A percentile compares a stretch with the other conserved stretches of the same genome.
Conservation (phyloP, 805 yeast species). For the Nakazawaea wyomingensis region DNA sequence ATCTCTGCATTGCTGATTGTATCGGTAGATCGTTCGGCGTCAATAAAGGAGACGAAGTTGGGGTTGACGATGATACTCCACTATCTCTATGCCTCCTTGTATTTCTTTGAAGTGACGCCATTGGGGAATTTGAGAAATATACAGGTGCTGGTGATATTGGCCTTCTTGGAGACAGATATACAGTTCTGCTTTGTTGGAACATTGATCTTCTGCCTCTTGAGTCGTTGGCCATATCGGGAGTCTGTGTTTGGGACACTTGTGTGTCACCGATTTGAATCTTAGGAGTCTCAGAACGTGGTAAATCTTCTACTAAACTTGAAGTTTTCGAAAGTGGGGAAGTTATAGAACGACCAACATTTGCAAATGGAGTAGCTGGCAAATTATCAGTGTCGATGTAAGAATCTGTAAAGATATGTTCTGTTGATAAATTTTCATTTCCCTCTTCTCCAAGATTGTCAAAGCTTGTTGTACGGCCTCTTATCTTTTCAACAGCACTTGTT, state of each 20-base stretch:
- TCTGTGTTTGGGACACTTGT: constrained; percentile 8
- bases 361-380: constrained; percentile 29
- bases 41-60: constrained; percentile 55
- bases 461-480: constrained; percentile 28
- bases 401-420: constrained; percentile 30
- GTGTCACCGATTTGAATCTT: constrained; percentile 24
- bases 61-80: constrained; percentile 30
- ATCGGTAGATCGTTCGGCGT: constrained; percentile 36
- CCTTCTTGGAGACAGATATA: constrained; percentile 46
- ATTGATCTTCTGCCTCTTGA: constrained; percentile 6
- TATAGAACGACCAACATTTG: not conserved
- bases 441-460: constrained; percentile 14
- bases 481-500: constrained; percentile 54
- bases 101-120: constrained; percentile 60
- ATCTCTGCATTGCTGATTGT: constrained; percentile 8
- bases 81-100: constrained; percentile 18
- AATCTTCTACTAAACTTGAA: constrained; percentile 3
- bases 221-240: constrained; percentile 1
- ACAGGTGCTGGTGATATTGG: constrained; percentile 48
- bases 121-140: constrained; percentile 35
- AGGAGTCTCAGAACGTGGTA: constrained; percentile 20
- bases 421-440: constrained; percentile 12
- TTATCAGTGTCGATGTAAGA: constrained; percentile 35
- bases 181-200: constrained; percentile 15
- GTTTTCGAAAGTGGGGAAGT: constrained; percentile 1